Evolutionary conservation across 257 asterid genomes (phyloP).

Genomic region (Fraxinus anomala): DNA sequence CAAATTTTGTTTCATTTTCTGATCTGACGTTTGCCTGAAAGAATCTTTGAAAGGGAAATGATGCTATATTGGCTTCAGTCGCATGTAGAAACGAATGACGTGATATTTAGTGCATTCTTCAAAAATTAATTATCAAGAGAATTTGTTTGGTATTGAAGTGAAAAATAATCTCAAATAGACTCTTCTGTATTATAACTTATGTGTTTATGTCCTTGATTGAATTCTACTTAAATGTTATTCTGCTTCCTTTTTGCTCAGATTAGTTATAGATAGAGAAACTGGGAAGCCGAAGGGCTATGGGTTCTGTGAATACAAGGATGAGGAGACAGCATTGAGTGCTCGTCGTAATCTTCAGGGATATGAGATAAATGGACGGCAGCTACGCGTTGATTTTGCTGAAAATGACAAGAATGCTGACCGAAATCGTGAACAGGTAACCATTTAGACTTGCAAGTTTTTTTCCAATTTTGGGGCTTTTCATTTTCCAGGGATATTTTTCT

Average conservation of each 20-base stretch:
- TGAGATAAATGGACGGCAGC: conserved; percentile 89
- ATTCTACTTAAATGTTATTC: not conserved
- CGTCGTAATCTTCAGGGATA: conserved; percentile 93
- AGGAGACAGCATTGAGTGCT: conserved; percentile 93
- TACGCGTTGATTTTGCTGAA: conserved; percentile 95
- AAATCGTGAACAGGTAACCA: conserved; percentile 72
- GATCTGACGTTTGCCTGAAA: not conserved
- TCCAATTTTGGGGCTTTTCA: not conserved
- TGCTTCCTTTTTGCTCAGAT: conserved; percentile 41
- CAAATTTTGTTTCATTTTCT: not conserved
- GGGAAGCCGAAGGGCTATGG: conserved; percentile 98
- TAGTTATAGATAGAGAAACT: conserved; percentile 93
- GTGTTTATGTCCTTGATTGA: not conserved
- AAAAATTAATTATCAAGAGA: not conserved
- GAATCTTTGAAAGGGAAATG: not conserved
- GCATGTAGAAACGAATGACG: not conserved
- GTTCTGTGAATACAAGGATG: conserved; percentile 95
- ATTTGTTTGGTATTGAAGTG: not conserved
- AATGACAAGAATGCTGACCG: conserved; percentile 82
- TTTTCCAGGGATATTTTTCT: not conserved
- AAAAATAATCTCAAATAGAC: not conserved
- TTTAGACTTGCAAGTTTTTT: conserved; percentile 14
- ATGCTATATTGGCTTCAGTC: not conserved
- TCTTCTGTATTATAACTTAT: not conserved
- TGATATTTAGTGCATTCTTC: not conserved